These are phyloP conservation scores for Cryptococcus sp. DNA, from an alignment of 1,284 basidiomycete species.

Conservation along the genomic window DNA sequence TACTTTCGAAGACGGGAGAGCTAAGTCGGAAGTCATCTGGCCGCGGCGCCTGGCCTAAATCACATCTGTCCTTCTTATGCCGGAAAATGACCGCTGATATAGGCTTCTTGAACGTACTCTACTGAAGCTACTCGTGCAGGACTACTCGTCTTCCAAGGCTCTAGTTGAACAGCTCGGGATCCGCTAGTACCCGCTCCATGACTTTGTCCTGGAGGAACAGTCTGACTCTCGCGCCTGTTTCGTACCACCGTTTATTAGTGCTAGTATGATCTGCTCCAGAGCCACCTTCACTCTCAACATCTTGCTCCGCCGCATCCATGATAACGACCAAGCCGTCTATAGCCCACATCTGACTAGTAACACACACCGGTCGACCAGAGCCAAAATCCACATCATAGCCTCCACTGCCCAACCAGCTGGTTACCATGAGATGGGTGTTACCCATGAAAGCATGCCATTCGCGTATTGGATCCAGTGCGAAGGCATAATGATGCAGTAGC, in stretches of 20 bases:
- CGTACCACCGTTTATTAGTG: slow-evolving; percentile 30
- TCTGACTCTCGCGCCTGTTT: slow-evolving; percentile 39
- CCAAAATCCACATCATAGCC: slow-evolving; percentile 55
- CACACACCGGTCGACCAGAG: slow-evolving; percentile 38
- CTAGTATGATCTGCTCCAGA: too few species aligned
- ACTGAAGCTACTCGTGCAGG: too few species aligned
- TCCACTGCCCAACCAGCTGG: slow-evolving; percentile 54
- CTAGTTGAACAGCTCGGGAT: slow-evolving; percentile 21
- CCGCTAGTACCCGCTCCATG: slow-evolving; percentile 41
- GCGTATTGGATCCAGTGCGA: slow-evolving; percentile 43
- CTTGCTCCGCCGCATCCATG: slow-evolving; percentile 43
- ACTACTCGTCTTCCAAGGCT: too few species aligned
- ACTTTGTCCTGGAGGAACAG: slow-evolving; percentile 43
- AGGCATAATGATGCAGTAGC: slow-evolving; percentile 54
- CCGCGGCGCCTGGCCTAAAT: too few species aligned
- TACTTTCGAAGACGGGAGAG: too few species aligned
- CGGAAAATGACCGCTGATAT: too few species aligned
- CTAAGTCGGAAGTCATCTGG: too few species aligned
- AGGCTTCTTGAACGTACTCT: too few species aligned
- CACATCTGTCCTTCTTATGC: too few species aligned
- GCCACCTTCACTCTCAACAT: not conserved
- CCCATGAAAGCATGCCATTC: slow-evolving; percentile 56
- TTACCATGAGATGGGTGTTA: slow-evolving; percentile 50
- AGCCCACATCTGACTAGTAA: slow-evolving; percentile 52
- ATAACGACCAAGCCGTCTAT: slow-evolving; percentile 55